Evolutionary conservation across 805 yeast species (phyloP).

Genomic region (Lipomyces yamadae): DNA sequence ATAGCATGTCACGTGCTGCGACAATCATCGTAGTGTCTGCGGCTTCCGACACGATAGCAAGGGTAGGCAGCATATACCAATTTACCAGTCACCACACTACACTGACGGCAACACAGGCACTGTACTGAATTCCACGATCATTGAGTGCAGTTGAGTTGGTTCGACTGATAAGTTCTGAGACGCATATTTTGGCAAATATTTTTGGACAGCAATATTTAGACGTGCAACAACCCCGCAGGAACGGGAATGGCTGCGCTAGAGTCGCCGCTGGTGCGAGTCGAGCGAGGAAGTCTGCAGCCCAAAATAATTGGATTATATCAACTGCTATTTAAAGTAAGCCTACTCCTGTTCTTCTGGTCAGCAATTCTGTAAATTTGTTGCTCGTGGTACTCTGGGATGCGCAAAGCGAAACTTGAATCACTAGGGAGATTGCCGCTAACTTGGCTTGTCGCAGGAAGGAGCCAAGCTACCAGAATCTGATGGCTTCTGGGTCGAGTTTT

Average conservation of each 20-base stretch:
- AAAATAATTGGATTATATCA: slow-evolving; percentile 47
- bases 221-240: not conserved
- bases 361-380: not conserved
- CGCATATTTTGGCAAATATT: not conserved
- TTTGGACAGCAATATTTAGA: not conserved
- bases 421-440: not conserved
- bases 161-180: not conserved
- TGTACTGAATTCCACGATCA: not conserved
- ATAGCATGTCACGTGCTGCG: no score
- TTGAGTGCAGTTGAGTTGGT: not conserved
- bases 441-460: slow-evolving; percentile 19
- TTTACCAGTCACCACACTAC: no score
- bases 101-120: no score
- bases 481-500: slow-evolving; percentile 47
- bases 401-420: not conserved
- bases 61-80: not conserved
- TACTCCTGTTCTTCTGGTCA: not conserved
- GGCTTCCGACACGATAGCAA: not conserved
- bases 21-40: not conserved
- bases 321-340: slow-evolving; percentile 41
- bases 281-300: slow-evolving; percentile 42
- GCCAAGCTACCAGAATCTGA: slow-evolving; percentile 34
- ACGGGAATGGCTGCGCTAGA: slow-evolving; percentile 35
- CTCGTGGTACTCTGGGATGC: not conserved
- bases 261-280: slow-evolving; percentile 44